These are phyloP conservation scores for Passalora sequoiae DNA, from an alignment of 2,329 filamentous ascomycete genomes.

Conservation along the genomic window DNA sequence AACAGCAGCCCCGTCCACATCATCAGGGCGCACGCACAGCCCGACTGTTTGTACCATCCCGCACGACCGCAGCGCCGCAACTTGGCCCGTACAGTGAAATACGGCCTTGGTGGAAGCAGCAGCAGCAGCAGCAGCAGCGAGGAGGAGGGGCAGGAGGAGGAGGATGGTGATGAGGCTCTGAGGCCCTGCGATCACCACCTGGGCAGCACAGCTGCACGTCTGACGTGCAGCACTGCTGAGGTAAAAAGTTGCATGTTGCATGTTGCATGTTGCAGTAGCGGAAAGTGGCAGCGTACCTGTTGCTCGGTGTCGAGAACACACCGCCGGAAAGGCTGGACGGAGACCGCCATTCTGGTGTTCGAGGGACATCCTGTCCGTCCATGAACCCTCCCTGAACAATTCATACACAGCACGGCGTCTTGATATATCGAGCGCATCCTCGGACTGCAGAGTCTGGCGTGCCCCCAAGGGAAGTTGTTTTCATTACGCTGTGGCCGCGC, in stretches of 20 bases:
- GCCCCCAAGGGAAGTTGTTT: neutral
- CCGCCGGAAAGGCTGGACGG: slow-evolving; percentile 23
- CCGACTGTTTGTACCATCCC: too few relatives aligned
- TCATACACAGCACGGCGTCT: neutral
- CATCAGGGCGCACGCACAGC: too few relatives aligned
- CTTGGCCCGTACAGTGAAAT: too few relatives aligned
- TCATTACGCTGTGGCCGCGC: neutral
- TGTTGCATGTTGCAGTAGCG: too few relatives aligned
- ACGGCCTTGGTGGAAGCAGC: too few relatives aligned
- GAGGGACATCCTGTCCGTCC: slow-evolving; percentile 26
- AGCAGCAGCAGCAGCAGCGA: too few relatives aligned
- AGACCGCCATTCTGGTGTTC: slow-evolving; percentile 27
- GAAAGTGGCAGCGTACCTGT: slow-evolving; percentile 24
- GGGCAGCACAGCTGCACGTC: slow-evolving; percentile 1
- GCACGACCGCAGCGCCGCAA: too few relatives aligned
- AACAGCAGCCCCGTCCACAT: too few relatives aligned
- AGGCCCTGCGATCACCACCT: too few relatives aligned
- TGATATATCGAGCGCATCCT: slow-evolving; percentile 7
- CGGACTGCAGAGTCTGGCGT: neutral
- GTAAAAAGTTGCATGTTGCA: slow-evolving; percentile 4
- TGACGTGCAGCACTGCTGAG: slow-evolving; percentile 1
- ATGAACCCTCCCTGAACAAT: slow-evolving; percentile 17
- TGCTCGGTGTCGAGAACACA: slow-evolving; percentile 16
- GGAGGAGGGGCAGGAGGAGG: too few relatives aligned
- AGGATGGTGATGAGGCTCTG: too few relatives aligned